Conservation (phyloP, 1,284 basidiomycete species). For the Leccinum angustisporum region DNA sequence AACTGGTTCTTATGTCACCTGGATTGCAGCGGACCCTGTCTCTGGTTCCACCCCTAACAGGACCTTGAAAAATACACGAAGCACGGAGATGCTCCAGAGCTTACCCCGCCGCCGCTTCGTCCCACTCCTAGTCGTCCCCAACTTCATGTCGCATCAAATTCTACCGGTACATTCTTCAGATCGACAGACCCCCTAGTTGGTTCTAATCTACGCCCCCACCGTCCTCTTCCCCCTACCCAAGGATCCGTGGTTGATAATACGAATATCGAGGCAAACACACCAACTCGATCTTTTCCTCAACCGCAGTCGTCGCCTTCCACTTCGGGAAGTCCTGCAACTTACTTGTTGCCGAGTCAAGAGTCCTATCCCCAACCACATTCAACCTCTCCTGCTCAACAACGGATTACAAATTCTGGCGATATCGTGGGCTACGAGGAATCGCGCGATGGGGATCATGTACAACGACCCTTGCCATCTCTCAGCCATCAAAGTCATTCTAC, state of each 20-base stretch:
- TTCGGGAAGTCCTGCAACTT: conserved; percentile 28
- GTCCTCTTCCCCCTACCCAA: conserved; percentile 36
- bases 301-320: conserved; percentile 37
- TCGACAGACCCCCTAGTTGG: conserved; percentile 21
- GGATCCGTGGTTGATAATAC: conserved; percentile 20
- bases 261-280: conserved; percentile 21
- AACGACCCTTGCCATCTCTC: conserved; percentile 28
- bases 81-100: conserved; percentile 31
- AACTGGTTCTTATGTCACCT: conserved; percentile 20
- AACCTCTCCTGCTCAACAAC: conserved; percentile 48
- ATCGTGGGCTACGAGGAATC: conserved; percentile 17
- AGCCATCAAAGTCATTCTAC: conserved; percentile 32
- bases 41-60: conserved; percentile 16
- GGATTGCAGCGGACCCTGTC: conserved; percentile 26
- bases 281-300: conserved; percentile 28
- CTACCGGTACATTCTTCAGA: conserved; percentile 16
- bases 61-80: conserved; percentile 30
- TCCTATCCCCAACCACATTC: conserved; percentile 60
- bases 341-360: conserved; percentile 41
- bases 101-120: conserved; percentile 17
- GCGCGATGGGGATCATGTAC: conserved; percentile 29
- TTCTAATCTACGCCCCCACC: conserved; percentile 19
- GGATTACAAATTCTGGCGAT: conserved; percentile 30
- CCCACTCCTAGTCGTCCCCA: conserved; percentile 33
- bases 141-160: conserved; percentile 24